phyloP scores from a whole-genome alignment of 106 monocot genomes.

The Dioscorea alata region DNA sequence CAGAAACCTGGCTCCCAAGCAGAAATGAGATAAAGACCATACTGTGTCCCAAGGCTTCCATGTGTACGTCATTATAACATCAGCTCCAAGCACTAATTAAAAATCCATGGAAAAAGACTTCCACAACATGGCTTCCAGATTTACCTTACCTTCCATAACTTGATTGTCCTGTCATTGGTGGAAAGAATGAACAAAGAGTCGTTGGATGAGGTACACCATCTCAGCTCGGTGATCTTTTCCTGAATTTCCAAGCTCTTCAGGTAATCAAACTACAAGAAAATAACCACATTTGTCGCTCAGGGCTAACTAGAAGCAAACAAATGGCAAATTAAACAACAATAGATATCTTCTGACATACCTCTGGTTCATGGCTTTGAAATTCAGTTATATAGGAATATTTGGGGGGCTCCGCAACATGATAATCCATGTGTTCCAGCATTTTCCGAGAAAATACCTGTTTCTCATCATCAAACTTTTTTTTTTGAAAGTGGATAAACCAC shows the following conservation, averaged over 20 bases:
- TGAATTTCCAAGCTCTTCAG: constrained; percentile 91
- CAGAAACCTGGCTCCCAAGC: constrained; percentile 25
- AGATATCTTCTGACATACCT: constrained; percentile 20
- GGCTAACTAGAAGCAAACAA: too few species aligned
- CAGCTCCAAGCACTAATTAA: too few species aligned
- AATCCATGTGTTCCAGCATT: constrained; percentile 59
- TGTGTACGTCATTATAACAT: too few species aligned
- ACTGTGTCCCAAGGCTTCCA: too few species aligned
- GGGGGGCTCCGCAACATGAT: constrained; percentile 49
- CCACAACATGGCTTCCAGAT: too few species aligned
- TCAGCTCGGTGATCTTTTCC: constrained; percentile 92
- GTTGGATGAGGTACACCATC: constrained; percentile 73
- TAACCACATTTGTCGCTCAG: too few species aligned
- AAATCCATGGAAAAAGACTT: too few species aligned
- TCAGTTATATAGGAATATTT: constrained; percentile 84
- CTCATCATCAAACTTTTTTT: neutral
- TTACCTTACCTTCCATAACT: constrained; percentile 70
- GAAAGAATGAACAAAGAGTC: constrained; percentile 69
- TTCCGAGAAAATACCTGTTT: constrained; percentile 40
- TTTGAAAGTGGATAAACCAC: too few species aligned
- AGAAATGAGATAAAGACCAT: too few species aligned
- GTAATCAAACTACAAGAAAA: constrained; percentile 64
- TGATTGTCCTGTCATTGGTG: constrained; percentile 89
- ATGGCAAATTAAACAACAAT: neutral
- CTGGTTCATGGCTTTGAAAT: constrained; percentile 89